Base-by-base conservation (phyloP, 345 rosid species). In the Erysimum cheiranthoides region DNA sequence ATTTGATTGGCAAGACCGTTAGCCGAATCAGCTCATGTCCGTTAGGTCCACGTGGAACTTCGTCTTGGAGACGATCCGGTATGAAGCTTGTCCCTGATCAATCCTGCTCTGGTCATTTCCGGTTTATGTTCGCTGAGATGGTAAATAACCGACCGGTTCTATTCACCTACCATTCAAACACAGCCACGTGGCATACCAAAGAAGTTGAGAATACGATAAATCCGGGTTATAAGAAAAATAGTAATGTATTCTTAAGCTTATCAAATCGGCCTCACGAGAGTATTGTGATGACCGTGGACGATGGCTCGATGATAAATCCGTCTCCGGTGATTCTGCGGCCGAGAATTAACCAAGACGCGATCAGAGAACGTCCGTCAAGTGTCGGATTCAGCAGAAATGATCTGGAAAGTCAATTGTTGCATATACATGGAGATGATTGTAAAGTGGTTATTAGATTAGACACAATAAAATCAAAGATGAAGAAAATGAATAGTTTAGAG, bases 21-120 rank as follows among this genome's bases (percentile, higher is more conserved):
- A 82, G 61, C 64, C 82, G 38, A 56, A 84, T 90, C 80, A 90
- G 86, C 4, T 80, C 89, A 4, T 86, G 89, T 63, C 97, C 97
- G 6, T 71, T 92, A 4, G 93, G 93, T 73, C 93, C 89, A 76
- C 97, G 90, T 72, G 89, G 91, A 40, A 88, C 93, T 11, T 89
- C 92, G 0, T 92, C 88, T 5, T 90, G 97, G 96, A 78, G 93
- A 17, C 74, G 93, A 57, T 88, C 92, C 67, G 89, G 96, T 53
- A 87, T 87, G 96, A 92, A 87, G 74, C 71, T 90, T 65, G 61
- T 66, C 0, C 52, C 80, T 14, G 78, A 68, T 39, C 64, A 68
- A 4, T 16, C 78, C 2, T 73, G 72, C 58, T 75, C 87, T 17
- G 80, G 75, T 28, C 81, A 80, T 72, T 92, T 90, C 70, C 86